Base-by-base conservation (phyloP, 257 asterid species). In the Solanum bulbocastanum region DNA sequence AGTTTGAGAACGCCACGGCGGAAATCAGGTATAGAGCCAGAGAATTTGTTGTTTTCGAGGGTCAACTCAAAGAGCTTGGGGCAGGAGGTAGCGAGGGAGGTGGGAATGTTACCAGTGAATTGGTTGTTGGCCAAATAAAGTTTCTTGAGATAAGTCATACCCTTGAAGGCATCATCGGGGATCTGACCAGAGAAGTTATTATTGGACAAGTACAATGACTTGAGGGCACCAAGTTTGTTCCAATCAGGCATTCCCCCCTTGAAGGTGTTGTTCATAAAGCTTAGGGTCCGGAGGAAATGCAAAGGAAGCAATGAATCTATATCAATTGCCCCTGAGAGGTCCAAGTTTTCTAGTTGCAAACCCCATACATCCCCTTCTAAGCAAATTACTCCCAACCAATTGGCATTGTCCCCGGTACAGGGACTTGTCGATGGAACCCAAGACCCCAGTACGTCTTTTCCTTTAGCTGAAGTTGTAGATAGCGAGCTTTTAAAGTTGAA, bases 231-330 rank as follows among this genome's bases (percentile, higher is more conserved):
- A 37, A 97, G 92, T 89, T 93, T 97, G 66, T 93, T 90, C 98
- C 98, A 96, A 85, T 95, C 98, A 1, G 98, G 99, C 98, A 96
- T 96, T 27, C 86, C 44, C 30, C 99, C 99, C 39, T 93, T 93
- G 30, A 97, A 94, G 73, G 16, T 86, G 58, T 97, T 97, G 90
- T 93, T 90, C 94, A 89, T 96, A 85, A 97, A 89, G 90, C 98
- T 96, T 7, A 97, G 90, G 10, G 96, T 93, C 76, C 98, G 88
- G 46, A 97, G 49, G 65, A 44, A 90, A 0, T 68, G 96, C 32
- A 97, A 52, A 1, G 94, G 88, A 6, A 84, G 86, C 3, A 97
- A 96, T 20, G 98, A 44, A 27, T 94, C 96, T 3, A 95, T 92
- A 49, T 97, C 95, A 33, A 97, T 93, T 32, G 91, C 93, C 1